phyloP scores from a whole-genome alignment of 164 flowering plant species.

The Sedum album region DNA sequence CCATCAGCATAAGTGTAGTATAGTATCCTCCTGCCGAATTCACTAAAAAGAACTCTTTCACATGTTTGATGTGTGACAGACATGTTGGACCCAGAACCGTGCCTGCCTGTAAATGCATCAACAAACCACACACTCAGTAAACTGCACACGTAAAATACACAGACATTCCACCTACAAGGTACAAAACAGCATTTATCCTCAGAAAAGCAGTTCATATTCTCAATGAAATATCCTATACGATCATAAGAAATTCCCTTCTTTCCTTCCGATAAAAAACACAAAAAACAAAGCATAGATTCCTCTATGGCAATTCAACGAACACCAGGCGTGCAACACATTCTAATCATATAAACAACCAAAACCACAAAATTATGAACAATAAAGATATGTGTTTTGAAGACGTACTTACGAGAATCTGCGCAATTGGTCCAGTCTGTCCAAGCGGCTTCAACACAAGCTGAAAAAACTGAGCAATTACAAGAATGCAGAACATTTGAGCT shows the following conservation, averaged over 20 bases:
- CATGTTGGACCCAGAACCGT: conserved; percentile 47
- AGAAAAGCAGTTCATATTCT: no score
- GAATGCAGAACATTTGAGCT: conserved; percentile 33
- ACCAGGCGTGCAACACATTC: not conserved
- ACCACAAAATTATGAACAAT: not conserved
- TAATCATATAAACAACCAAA: not conserved
- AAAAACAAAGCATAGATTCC: not conserved
- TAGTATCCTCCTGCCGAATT: conserved; percentile 23
- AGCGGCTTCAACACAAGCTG: conserved; percentile 43
- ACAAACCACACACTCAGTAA: not conserved
- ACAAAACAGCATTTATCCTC: not conserved
- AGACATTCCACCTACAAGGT: not conserved
- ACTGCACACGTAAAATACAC: not conserved
- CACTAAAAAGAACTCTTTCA: conserved; percentile 22
- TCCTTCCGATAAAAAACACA: no score
- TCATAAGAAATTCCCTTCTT: not conserved
- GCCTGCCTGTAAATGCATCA: conserved; percentile 47
- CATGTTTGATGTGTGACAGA: conserved; percentile 19
- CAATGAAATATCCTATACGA: not conserved
- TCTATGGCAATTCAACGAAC: not conserved
- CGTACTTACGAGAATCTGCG: conserved; percentile 60
- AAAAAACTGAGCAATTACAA: conserved; percentile 51
- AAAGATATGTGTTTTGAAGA: conserved; percentile 1
- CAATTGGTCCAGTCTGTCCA: conserved; percentile 52
- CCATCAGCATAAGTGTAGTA: conserved; percentile 19